These are phyloP conservation scores for Conringia planisiliqua DNA, from an alignment of 345 rosid species.

Conservation along the genomic window DNA sequence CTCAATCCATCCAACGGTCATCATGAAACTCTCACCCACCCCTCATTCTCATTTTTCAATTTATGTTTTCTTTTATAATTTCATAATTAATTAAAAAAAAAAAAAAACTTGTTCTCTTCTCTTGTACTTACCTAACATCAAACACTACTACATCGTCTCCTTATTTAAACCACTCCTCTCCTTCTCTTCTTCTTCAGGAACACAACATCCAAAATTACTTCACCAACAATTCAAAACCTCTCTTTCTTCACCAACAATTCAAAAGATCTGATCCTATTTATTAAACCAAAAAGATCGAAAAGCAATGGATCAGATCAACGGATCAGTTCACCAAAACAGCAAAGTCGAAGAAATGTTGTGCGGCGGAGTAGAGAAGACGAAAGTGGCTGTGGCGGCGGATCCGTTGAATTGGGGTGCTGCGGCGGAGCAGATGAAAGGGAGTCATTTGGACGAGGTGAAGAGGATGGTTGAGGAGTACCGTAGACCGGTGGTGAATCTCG, in stretches of 20 bases:
- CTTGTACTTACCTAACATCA: conserved; percentile 32
- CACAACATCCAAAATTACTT: background rate
- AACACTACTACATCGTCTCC: conserved; percentile 11
- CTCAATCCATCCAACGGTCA: conserved; percentile 24
- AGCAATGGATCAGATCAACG: conserved; percentile 28
- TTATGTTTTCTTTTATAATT: background rate
- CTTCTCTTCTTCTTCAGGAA: conserved; percentile 28
- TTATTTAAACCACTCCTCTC: conserved; percentile 31
- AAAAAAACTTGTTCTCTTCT: conserved; percentile 4
- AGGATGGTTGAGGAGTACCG: conserved; percentile 65
- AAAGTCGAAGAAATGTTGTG: conserved; percentile 19
- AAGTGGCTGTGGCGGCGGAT: conserved; percentile 31
- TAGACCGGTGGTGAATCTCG: conserved; percentile 55
- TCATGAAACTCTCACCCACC: conserved; percentile 31
- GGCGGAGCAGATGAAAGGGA: conserved; percentile 75
- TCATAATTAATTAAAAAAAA: background rate
- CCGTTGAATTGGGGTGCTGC: conserved; percentile 71
- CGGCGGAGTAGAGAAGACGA: conserved; percentile 10
- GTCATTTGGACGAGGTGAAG: conserved; percentile 80
- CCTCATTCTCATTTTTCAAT: background rate
- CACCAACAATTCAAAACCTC: conserved; percentile 9
- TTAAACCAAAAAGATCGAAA: background rate
- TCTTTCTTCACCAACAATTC: conserved; percentile 1
- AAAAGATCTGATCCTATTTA: conserved; percentile 10
- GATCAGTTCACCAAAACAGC: conserved; percentile 10